Conservation (phyloP, 352 stramenopile species). For the Globisporangium megalacanthum region DNA sequence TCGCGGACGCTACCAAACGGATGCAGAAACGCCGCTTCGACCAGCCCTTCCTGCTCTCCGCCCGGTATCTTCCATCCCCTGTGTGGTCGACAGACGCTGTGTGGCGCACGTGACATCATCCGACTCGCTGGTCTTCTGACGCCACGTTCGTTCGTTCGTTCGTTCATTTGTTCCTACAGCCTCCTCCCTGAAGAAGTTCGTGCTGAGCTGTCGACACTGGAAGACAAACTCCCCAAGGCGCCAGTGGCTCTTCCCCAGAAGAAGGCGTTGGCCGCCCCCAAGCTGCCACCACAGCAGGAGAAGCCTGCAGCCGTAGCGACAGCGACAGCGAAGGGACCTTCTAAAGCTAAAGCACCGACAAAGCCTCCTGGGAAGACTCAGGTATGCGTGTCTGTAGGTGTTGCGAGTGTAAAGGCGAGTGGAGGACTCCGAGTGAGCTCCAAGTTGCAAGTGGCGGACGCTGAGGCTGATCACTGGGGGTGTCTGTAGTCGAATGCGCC, state of each 20-base stretch:
- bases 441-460: not conserved
- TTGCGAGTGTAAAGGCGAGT: no score
- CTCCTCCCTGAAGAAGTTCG: slow-evolving; percentile 62
- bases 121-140: no score
- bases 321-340: not conserved
- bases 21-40: slow-evolving; percentile 70
- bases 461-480: not conserved
- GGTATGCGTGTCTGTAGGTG: no score
- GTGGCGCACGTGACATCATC: no score
- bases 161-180: slow-evolving; percentile 12
- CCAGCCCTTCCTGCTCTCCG: slow-evolving; percentile 61
- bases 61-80: slow-evolving; percentile 23
- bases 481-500: slow-evolving; percentile 13
- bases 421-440: no score
- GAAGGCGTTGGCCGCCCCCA: slow-evolving; percentile 6
- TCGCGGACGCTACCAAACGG: slow-evolving; percentile 53
- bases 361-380: no score
- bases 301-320: slow-evolving; percentile 2
- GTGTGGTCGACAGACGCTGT: not conserved
- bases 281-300: no score
- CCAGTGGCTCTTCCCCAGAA: slow-evolving; percentile 15
- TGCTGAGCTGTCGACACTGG: slow-evolving; percentile 37
- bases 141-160: not conserved
- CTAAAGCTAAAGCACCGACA: not conserved
- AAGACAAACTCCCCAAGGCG: slow-evolving; percentile 32